Base-by-base conservation (phyloP, 495 filamentous ascomycete species). In the Neurospora pannonica region DNA sequence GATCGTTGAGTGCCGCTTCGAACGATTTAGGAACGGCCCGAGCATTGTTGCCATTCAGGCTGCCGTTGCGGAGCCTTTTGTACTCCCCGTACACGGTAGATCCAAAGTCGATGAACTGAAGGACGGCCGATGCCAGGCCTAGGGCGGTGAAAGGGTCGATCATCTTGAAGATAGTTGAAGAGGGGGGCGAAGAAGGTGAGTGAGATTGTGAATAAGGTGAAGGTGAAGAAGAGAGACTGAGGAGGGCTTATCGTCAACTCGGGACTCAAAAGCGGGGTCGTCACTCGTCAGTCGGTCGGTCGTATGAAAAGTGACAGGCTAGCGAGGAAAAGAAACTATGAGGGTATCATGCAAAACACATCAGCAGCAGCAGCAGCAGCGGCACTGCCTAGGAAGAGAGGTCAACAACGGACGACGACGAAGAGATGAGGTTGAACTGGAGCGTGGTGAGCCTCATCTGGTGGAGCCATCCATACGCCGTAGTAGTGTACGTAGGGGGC, bases 41-140 rank as follows among this genome's bases (percentile, higher is more conserved):
- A 36, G 54, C 13, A 67, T 67, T 67, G 54, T 15, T 62, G 54
- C 54, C 24, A 62, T 62, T 17, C 24, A 15, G 54, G 54, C 54
- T 62, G 54, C 54, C 54, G 28, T 34, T 67, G 28, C 54, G 54
- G 28, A 67, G 54, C 28, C 54, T 67, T 9, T 67, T 67, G 54
- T 67, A 34, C 54, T 67, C 54, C 54, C 54, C 54, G 54, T 67
- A 67, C 54, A 34, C 28, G 54, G 54, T 67, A 4, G 54, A 67
- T 19, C 70, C 38, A 34, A 75, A 75, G 38, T 76, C 75, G 24
- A 74, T 42, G 70, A 76, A 76, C 43, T 76, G 73, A 21, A 76
- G 24, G 13, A 76, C 75, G 19, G 73, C 74, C 38, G 75, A 71
- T 4, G 75, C 75, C 13, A 76, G 31, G 42, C 73, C 73, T n/a